Evolutionary conservation across 805 yeast species (phyloP).

Genomic region (Yamadazyma akitaensis): DNA sequence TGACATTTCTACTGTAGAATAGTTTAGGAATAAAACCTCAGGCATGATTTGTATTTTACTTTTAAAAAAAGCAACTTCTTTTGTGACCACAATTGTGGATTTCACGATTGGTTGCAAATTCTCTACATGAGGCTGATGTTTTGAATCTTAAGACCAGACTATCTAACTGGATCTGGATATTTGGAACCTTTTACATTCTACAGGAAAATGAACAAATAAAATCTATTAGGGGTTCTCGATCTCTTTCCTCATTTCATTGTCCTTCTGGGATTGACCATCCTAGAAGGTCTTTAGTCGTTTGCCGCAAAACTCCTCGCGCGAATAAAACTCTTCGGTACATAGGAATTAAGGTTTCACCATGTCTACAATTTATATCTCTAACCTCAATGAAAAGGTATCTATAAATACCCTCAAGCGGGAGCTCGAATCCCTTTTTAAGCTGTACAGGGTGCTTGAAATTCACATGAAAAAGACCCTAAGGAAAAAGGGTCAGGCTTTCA

Average conservation of each 20-base stretch:
- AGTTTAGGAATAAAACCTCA: too few relatives aligned
- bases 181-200: too few relatives aligned
- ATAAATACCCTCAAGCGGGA: slow-evolving; percentile 45
- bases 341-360: background rate
- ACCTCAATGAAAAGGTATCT: slow-evolving; percentile 68
- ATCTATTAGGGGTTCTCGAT: too few relatives aligned
- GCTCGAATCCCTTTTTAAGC: slow-evolving; percentile 40
- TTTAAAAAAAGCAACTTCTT: too few relatives aligned
- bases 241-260: too few relatives aligned
- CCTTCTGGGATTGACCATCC: too few relatives aligned
- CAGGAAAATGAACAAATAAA: too few relatives aligned
- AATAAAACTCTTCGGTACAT: background rate
- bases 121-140: background rate
- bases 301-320: background rate
- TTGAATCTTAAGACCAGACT: too few relatives aligned
- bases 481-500: slow-evolving; percentile 81
- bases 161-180: too few relatives aligned
- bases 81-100: background rate
- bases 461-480: slow-evolving; percentile 57
- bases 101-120: background rate
- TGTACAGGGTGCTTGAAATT: slow-evolving; percentile 36
- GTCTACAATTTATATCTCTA: slow-evolving; percentile 58
- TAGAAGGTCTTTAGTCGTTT: too few relatives aligned
- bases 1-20: too few relatives aligned
- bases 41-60: too few relatives aligned